phyloP scores from a whole-genome alignment of 371 early-diverging fungal genomes.

The Lichtheimia ramosa region DNA sequence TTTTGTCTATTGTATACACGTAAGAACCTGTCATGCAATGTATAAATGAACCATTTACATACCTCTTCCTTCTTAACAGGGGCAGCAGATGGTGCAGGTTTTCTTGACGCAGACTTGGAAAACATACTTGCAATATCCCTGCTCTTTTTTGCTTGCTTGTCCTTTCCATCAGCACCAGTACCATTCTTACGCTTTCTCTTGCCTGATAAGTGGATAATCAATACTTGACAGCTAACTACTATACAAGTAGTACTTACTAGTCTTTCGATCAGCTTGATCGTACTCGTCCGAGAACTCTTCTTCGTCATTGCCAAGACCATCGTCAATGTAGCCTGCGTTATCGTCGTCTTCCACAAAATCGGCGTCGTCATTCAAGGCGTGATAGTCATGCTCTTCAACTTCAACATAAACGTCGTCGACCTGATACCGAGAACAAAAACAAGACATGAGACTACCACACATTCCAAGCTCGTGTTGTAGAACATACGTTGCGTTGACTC shows the following conservation, averaged over 20 bases:
- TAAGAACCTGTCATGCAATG: neutral
- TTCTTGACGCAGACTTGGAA: conserved; percentile 23
- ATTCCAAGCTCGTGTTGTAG: neutral
- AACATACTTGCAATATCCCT: conserved; percentile 9
- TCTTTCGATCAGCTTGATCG: conserved; percentile 29
- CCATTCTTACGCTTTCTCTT: conserved; percentile 29
- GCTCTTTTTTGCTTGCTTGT: neutral
- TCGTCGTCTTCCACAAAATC: conserved; percentile 89
- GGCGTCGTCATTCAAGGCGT: conserved; percentile 57
- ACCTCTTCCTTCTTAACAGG: conserved; percentile 5
- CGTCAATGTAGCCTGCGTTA: conserved; percentile 78
- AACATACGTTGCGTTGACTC: no score
- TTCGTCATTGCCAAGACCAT: conserved; percentile 66
- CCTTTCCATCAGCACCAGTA: conserved; percentile 1
- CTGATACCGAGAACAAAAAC: conserved; percentile 1
- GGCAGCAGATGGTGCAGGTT: neutral
- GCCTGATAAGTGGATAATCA: conserved; percentile 8
- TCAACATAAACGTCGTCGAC: conserved; percentile 58
- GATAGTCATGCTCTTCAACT: conserved; percentile 60
- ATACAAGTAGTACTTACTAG: neutral
- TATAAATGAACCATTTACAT: neutral
- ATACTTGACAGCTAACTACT: no score
- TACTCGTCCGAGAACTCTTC: conserved; percentile 48
- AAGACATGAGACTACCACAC: neutral
- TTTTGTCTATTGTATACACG: neutral